A percentile compares a stretch with the other conserved stretches of the same genome.
Conservation (phyloP, 2,329 filamentous ascomycete genomes). For the Nigrospora osmanthi region DNA sequence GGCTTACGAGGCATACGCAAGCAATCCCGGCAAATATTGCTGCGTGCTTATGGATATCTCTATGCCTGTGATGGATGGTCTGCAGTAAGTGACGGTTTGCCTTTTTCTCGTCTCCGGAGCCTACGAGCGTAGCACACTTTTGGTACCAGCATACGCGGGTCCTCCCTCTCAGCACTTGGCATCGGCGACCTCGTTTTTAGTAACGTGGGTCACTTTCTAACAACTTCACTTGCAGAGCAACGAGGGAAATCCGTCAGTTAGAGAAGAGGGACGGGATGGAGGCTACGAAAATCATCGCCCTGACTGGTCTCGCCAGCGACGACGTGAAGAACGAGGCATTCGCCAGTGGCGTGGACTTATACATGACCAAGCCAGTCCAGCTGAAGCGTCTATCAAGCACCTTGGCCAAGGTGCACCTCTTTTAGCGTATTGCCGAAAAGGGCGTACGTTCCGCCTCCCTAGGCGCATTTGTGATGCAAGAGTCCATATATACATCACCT, state of each 20-base stretch:
- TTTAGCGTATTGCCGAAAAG: no score
- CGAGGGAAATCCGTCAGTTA: slow-evolving; percentile 29
- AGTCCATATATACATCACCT: no score
- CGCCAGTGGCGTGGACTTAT: slow-evolving; percentile 35
- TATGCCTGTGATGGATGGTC: slow-evolving; percentile 38
- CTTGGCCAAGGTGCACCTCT: slow-evolving; percentile 1
- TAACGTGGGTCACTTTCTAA: no score
- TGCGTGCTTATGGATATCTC: slow-evolving; percentile 23
- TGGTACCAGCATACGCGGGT: no score
- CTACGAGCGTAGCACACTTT: no score
- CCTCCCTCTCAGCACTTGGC: no score
- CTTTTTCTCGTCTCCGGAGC: no score
- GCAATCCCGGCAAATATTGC: slow-evolving; percentile 3
- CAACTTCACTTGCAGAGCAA: slow-evolving; percentile 10
- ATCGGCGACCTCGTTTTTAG: no score
- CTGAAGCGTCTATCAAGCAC: slow-evolving; percentile 19
- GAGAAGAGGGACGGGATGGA: slow-evolving; percentile 27
- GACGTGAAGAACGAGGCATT: slow-evolving; percentile 36
- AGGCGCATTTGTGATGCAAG: no score
- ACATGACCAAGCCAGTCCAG: slow-evolving; percentile 38
- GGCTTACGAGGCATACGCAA: slow-evolving; percentile 25
- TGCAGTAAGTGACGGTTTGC: slow-evolving; percentile 10
- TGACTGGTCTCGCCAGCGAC: slow-evolving; percentile 35
- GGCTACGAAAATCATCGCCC: slow-evolving; percentile 30
- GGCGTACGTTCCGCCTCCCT: no score